Base-by-base conservation (phyloP, 495 filamentous ascomycete genomes). In the Tuber calosporum region DNA sequence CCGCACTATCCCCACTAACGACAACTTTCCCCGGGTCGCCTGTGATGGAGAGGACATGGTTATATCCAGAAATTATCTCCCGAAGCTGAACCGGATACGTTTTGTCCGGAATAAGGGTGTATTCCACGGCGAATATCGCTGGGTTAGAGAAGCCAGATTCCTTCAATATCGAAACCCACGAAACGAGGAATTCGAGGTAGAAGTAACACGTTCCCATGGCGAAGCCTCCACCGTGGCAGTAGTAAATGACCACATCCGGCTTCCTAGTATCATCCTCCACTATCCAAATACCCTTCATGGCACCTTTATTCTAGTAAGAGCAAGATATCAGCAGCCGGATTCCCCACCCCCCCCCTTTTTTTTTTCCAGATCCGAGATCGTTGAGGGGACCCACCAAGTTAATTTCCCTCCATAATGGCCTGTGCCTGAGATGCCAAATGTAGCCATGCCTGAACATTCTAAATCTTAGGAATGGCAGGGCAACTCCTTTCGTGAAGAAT, bases 171-270 rank as follows among this genome's bases (percentile, higher is more conserved):
- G 82, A 85, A 22, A 89, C 77, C 88, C 88, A 91, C 38, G 88
- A 86, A 45, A 92, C 79, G 26, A 94, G 84, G 76, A 93, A 93
- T 81, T 94, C 91, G 34, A 93, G 86, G 81, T 94, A 94, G 82
- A 94, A 94, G 82, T 91, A 90, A 38, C 85, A 80, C 20, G 90
- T 91, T 41, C 91, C 91, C 89, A 94, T 90, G 2, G 87, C 86
- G 77, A 93, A 93, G 1, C 91, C 91, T 30, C 91, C 91, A 88
- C 90, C 91, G 82, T 94, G 91, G 66, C 86, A 86, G 77, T 93
- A 93, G 78, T 90, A 92, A 13, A 93, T 80, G 13, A 91, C 86
- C 67, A 93, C 79, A 81, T 93, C 91, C 0, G 91, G 89, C 67
- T 84, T 82, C 58, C 83, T 72, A 43, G 79, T 76, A 42, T 85